Conservation (phyloP, 164 flowering plant species). For the Aristolochia fimbriata region DNA sequence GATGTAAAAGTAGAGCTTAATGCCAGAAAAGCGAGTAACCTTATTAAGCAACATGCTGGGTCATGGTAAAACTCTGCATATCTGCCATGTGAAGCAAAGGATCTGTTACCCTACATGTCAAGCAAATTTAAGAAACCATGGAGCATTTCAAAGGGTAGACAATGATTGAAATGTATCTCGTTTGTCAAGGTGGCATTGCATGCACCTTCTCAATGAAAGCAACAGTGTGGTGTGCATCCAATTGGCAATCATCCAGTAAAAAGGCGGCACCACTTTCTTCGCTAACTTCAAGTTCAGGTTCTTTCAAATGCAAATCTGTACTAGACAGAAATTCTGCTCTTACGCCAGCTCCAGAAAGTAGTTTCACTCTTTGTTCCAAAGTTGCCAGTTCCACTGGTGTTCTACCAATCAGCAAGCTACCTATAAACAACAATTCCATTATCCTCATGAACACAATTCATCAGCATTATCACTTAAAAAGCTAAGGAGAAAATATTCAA, state of each 20-base stretch:
- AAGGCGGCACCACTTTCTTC: conserved; percentile 52
- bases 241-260: conserved; percentile 57
- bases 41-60: conserved; percentile 56
- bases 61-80: conserved; percentile 83
- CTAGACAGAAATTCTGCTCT: conserved; percentile 46
- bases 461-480: too few species aligned
- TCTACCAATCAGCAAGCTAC: conserved; percentile 67
- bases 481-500: too few species aligned
- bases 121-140: conserved; percentile 1
- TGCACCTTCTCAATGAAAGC: conserved; percentile 62
- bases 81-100: conserved; percentile 53
- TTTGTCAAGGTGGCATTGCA: not conserved
- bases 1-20: not conserved
- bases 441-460: not conserved
- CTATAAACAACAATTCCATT: conserved; percentile 19
- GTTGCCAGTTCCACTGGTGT: conserved; percentile 33
- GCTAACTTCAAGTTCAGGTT: conserved; percentile 47
- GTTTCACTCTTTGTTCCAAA: conserved; percentile 32
- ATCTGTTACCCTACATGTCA: conserved; percentile 52
- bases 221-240: conserved; percentile 57
- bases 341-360: conserved; percentile 51
- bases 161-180: too few species aligned
- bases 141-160: not conserved
- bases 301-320: conserved; percentile 33
- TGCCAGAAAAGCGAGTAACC: conserved; percentile 28